Conservation (phyloP, 2,329 filamentous ascomycete genomes). For the Pestalotiopsis sp. region DNA sequence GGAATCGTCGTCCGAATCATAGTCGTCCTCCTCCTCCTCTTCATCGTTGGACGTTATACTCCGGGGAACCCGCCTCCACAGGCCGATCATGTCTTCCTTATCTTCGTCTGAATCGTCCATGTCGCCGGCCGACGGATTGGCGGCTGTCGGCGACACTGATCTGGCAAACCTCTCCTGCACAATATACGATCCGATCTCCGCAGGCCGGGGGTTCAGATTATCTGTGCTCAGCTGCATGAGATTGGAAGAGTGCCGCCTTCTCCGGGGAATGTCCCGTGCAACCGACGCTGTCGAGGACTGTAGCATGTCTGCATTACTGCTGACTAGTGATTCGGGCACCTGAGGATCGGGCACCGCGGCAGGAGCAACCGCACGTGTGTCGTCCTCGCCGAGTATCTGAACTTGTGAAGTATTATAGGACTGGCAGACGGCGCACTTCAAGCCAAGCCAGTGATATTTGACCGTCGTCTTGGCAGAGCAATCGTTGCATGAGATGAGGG, state of each 20-base stretch:
- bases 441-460: conserved; percentile 89
- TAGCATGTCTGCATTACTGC: conserved; percentile 16
- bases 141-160: conserved; percentile 43
- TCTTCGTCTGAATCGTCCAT: conserved; percentile 45
- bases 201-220: conserved; percentile 18
- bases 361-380: conserved; percentile 19
- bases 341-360: conserved; percentile 20
- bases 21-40: conserved; percentile 37
- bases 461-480: conserved; percentile 87
- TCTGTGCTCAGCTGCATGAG: conserved; percentile 21
- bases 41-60: conserved; percentile 37
- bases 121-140: conserved; percentile 21
- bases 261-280: conserved; percentile 25
- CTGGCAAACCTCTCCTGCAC: conserved; percentile 44
- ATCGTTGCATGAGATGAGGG: conserved; percentile 91
- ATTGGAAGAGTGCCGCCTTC: conserved; percentile 36
- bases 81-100: conserved; percentile 58
- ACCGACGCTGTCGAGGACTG: conserved; percentile 16
- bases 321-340: conserved; percentile 18
- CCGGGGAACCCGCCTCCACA: conserved; percentile 55
- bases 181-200: conserved; percentile 15
- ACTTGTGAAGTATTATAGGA: conserved; percentile 73
- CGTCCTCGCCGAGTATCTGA: conserved; percentile 54
- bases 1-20: conserved; percentile 29
- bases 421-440: conserved; percentile 78